Evolutionary conservation across 1,139 yeast species (phyloP), one percentile per base, ranked within the genome.

Genomic region (Lodderomyces beijingensis): DNA sequence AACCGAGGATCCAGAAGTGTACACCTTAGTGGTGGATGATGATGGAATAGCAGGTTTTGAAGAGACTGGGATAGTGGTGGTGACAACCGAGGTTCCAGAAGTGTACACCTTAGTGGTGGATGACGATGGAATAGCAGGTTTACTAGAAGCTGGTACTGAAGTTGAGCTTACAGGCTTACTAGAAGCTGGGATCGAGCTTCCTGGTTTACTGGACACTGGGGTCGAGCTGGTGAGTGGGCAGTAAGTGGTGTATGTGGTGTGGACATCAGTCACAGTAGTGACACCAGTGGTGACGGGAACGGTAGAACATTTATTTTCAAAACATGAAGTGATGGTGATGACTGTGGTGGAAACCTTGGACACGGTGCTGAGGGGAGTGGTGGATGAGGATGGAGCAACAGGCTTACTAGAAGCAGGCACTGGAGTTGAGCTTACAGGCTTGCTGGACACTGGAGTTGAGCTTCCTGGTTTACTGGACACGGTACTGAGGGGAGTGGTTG

Each of bases 251-350:
- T 54, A 57, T 26, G 47, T 27, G 11, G 41, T 35, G 12, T 21
- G 18, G 19, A 27, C 39, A 17, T 28, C 42, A 36, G 62, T 53
- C 33, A 57, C 53, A 30, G 52, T 37, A 31, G 66, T 59, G 21
- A 60, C 41, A 39, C 69, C 70, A 3, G 34, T 21, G 12, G n/a
- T 10, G 12, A 23, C 14, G 61, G 61, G 53, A 25, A 45, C 43
- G 27, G 48, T 46, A 23, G 50, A 31, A 44, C 71, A 66, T 27
- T 43, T 50, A 52, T 57, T 31, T 49, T 58, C 55, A 18, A 48
- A 41, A 59, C 79, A 74, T 29, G 72, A 65, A 42, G 78, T 73
- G 56, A 73, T 58, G 51, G 79, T 73, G 38, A 67, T 59, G 42
- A 66, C 57, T 21, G 53, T 49, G 32, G 57, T 45, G 20, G 45